Base-by-base conservation (phyloP, 768 basidiomycete genomes). In the Tephrocybe sp. region DNA sequence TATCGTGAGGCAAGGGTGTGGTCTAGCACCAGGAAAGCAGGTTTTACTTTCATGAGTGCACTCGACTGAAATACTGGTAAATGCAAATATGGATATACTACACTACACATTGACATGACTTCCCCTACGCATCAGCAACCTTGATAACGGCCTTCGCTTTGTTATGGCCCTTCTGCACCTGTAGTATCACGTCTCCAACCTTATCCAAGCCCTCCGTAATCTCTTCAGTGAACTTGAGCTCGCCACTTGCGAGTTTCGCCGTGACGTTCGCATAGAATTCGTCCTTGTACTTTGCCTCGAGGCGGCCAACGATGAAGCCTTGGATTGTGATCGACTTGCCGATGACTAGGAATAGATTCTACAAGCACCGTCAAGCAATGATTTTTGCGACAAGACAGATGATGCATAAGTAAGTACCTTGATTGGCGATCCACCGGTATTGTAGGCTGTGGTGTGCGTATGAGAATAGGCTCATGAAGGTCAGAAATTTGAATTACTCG, bases 201-300 rank as follows among this genome's bases (percentile, higher is more conserved):
- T 59, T 67, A 8, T 70, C 76, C 32, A 83, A 62, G 2, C 80
- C 80, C 5, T 62, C 60, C 8, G 62, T 69, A 1, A 79, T 49
- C 36, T 81, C 72, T 53, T 83, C 82, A 7, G 54, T 63, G 41
- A 74, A 70, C 60, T 76, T 77, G 44, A 82, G 52, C 58, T 79
- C 71, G 3, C 80, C 79, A 3, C 61, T 67, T 3, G 69, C 73
- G 30, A 83, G 56, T 38, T 67, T 63, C 4, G 61, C 59, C 4
- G 78, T 74, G 2, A 82, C 46, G 4, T 62, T 67, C 9, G 61
- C 60, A 45, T 71, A 72, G 63, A 83, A 83, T 5, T 66, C 72
- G 6, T 65, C 64, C 2, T 47, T 39, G 60, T 75, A 72, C 55
- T 76, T 75, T 6, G 60, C 55, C 2, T 58, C 39, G 12, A 72